A percentile compares a stretch with the other conserved stretches of the same genome.
These are phyloP conservation scores for Plasmodium cynomolgi DNA, from an alignment of 169 alveolate species.

Conservation along the genomic window DNA sequence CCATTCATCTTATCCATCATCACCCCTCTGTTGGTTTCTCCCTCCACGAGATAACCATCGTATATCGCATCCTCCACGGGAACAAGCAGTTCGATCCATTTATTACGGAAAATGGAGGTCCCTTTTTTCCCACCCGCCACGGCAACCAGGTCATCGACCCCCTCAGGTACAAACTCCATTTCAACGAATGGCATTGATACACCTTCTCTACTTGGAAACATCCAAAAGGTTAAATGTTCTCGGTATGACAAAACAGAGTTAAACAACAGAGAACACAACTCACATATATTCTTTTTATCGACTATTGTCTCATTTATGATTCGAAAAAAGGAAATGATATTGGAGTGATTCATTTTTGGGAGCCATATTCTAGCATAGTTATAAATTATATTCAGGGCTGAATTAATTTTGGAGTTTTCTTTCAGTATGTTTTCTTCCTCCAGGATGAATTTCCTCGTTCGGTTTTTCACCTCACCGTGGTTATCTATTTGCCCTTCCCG, in stretches of 20 bases:
- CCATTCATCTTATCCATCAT: background rate
- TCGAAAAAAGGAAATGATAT: slow-evolving; percentile 18
- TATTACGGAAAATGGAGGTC: background rate
- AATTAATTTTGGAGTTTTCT: slow-evolving; percentile 38
- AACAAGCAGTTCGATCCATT: background rate
- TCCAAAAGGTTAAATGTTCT: slow-evolving; percentile 67
- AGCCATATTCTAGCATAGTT: slow-evolving; percentile 67
- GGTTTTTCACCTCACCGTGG: background rate
- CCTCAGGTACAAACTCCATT: slow-evolving; percentile 4
- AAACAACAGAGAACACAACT: slow-evolving; percentile 34
- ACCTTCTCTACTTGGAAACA: background rate
- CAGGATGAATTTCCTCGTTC: slow-evolving; percentile 19
- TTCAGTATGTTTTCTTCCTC: slow-evolving; percentile 24
- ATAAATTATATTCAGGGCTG: slow-evolving; percentile 58
- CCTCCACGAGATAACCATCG: background rate
- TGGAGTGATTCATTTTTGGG: slow-evolving; percentile 16
- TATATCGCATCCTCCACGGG: background rate
- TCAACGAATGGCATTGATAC: slow-evolving; percentile 42
- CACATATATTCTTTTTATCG: slow-evolving; percentile 38
- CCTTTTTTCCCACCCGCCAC: background rate
- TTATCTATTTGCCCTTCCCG: background rate
- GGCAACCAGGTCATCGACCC: background rate
- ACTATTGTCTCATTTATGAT: slow-evolving; percentile 21
- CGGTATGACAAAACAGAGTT: slow-evolving; percentile 62
- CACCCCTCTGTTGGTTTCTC: background rate